A percentile compares a stretch with the other conserved stretches of the same genome.
Evolutionary conservation across 768 basidiomycete species (phyloP).

Genomic region (Chalciporus pseudorubinellus): DNA sequence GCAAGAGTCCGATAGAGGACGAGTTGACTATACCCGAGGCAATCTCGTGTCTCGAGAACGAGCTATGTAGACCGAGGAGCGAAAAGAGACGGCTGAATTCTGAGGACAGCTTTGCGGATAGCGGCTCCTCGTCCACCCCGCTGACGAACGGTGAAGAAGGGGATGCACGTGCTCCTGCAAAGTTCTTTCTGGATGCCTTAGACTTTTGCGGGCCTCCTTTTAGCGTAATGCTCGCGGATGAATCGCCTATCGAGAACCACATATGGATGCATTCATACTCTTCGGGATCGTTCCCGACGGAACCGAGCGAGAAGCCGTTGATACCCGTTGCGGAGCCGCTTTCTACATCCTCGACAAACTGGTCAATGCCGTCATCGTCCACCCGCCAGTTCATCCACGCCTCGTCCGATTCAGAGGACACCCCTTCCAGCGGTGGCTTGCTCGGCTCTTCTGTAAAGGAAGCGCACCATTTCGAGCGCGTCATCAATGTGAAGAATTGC

Average conservation of each 20-base stretch:
- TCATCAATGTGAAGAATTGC: conserved; percentile 94
- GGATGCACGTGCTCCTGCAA: conserved; percentile 31
- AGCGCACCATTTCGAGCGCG: conserved; percentile 61
- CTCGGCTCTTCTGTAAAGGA: conserved; percentile 13
- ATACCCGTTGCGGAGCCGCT: conserved; percentile 30
- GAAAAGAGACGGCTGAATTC: conserved; percentile 68
- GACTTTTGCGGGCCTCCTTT: conserved; percentile 60
- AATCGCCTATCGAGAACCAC: conserved; percentile 26
- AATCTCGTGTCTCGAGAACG: conserved; percentile 82
- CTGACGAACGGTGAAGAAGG: conserved; percentile 39
- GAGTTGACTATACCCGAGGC: conserved; percentile 78
- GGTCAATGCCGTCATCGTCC: conserved; percentile 9
- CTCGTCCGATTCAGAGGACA: conserved; percentile 47
- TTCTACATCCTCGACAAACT: conserved; percentile 9
- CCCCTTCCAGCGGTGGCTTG: conserved; percentile 15
- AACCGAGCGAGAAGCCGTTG: conserved; percentile 48
- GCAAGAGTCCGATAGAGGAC: conserved; percentile 61
- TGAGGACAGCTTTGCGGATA: conserved; percentile 42
- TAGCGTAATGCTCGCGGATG: conserved; percentile 29
- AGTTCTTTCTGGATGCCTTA: conserved; percentile 48
- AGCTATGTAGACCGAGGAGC: conserved; percentile 67
- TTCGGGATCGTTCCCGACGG: conserved; percentile 37
- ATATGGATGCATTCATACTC: conserved; percentile 3
- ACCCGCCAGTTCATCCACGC: conserved; percentile 37
- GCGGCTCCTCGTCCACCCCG: conserved; percentile 56